Percentiles rank a stretch among this genome's conserved stretches.
phyloP scores from a whole-genome alignment of 2,329 filamentous ascomycete species.

The Helicocarpus griseus region DNA sequence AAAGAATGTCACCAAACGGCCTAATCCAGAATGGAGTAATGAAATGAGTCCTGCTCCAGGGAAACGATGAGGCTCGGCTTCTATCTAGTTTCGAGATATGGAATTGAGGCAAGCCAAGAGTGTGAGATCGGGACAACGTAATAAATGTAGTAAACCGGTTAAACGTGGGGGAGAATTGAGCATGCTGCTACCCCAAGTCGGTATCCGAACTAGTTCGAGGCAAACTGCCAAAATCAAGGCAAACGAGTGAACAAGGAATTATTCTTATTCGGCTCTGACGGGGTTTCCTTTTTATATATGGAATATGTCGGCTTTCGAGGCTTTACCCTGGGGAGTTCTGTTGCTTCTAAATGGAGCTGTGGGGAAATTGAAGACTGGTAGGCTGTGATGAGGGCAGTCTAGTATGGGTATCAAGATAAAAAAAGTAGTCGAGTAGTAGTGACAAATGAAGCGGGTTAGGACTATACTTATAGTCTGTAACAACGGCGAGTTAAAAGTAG shows the following conservation, averaged over 20 bases:
- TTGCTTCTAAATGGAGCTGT: not conserved
- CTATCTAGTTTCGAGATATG: not conserved
- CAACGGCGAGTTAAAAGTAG: not conserved
- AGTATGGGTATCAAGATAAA: not conserved
- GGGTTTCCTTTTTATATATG: not conserved
- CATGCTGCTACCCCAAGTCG: not conserved
- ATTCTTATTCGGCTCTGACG: not conserved
- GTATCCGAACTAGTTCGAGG: not conserved
- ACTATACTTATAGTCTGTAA: constrained; percentile 1
- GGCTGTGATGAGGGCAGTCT: not conserved
- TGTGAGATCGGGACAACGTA: not conserved
- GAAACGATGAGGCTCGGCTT: not conserved
- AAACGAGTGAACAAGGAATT: not conserved
- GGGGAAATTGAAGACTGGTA: not conserved
- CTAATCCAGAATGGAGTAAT: not conserved
- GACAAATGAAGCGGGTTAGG: not conserved
- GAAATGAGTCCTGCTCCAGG: not conserved
- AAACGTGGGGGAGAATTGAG: too few species aligned
- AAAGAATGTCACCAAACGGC: not conserved
- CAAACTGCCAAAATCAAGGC: not conserved
- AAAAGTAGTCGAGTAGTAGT: not conserved
- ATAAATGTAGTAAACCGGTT: too few species aligned
- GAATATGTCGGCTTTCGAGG: not conserved
- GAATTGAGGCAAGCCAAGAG: not conserved
- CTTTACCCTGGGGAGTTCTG: not conserved